Evolutionary conservation across 495 filamentous ascomycete species (phyloP), one percentile per base, ranked within the genome.

Genomic region (Oleoguttula mirabilis): DNA sequence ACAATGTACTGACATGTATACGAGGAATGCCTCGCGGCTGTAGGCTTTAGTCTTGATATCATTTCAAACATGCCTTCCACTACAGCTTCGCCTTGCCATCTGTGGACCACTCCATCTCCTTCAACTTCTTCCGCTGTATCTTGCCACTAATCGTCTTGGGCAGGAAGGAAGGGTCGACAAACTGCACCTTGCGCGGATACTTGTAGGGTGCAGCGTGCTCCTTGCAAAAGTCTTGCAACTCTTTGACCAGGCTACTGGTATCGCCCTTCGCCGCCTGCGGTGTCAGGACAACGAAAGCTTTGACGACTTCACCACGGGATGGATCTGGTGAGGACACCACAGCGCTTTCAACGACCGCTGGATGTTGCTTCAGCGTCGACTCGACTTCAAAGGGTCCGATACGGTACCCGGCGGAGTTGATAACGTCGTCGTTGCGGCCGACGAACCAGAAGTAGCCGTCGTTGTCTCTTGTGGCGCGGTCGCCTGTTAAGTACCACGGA

Each of bases 381-480:
- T 54, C 50, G 14, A 54, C 47, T 21, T 54, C 50, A 32, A 54
- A 54, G 3, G 50, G 50, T 3, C 50, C 50, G 14, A 54, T 46
- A 10, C 50, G 50, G 22, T 54, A 54, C 11, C 50, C 50, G 2
- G 40, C 3, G 15, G 47, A 36, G 32, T 54, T 54, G 39, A 54
- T 54, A 5, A 54, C 50, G 34, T 54, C 50, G 41, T 54, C 50
- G 10, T n/a, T 6, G 3, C 50, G 46, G 14, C 50, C 50, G 8
- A 54, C 50, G 33, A 54, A 54, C 50, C 50, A 54, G 28, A 54
- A 42, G 21, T 54, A 54, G 17, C 50, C 46, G 36, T 54, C 50
- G 8, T 50, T 43, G 36, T 54, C 50, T 11, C 47, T 33, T 2
- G 6, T 34, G 15, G 50, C 50, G 28, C 50, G 46, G 25, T 54